phyloP scores from a whole-genome alignment of 805 yeast species.

The Yamadazyma kitorensis region DNA sequence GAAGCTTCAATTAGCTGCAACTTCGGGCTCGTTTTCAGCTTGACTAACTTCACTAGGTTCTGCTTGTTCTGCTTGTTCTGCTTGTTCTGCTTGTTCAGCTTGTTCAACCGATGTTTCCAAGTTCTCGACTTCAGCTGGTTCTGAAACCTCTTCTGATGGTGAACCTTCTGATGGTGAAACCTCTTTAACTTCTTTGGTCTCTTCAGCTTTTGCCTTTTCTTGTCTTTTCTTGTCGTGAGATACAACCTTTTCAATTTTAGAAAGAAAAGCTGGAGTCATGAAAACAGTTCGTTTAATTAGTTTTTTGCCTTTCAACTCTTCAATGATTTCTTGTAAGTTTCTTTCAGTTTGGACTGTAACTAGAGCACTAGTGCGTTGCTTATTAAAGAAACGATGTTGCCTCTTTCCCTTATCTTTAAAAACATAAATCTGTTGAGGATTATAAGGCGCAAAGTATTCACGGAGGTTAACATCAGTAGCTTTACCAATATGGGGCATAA shows the following conservation, averaged over 20 bases:
- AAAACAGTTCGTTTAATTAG: constrained; percentile 27
- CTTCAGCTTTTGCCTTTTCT: neutral
- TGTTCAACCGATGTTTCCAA: too few species aligned
- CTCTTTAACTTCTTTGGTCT: neutral
- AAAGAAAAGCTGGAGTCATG: constrained; percentile 38
- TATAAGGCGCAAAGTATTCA: constrained; percentile 41
- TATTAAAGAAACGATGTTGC: constrained; percentile 19
- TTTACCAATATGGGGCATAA: constrained; percentile 39
- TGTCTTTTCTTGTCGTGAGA: constrained; percentile 17
- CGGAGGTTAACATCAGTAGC: constrained; percentile 44
- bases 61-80: neutral
- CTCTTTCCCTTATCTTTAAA: constrained; percentile 34
- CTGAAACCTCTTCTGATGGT: neutral
- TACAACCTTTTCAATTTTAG: constrained; percentile 45
- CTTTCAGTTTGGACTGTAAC: constrained; percentile 51
- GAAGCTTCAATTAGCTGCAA: too few species aligned
- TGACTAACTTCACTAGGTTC: neutral
- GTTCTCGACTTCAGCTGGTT: too few species aligned
- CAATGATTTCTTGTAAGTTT: constrained; percentile 42
- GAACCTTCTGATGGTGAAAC: neutral
- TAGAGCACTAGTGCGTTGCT: constrained; percentile 27
- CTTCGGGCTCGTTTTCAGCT: constrained; percentile 1
- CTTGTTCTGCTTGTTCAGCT: neutral
- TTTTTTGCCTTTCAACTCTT: constrained; percentile 32
- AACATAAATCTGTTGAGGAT: constrained; percentile 47